Evolutionary conservation across 1,284 basidiomycete genomes (phyloP).

Genomic region (Ceratobasidium sp.): DNA sequence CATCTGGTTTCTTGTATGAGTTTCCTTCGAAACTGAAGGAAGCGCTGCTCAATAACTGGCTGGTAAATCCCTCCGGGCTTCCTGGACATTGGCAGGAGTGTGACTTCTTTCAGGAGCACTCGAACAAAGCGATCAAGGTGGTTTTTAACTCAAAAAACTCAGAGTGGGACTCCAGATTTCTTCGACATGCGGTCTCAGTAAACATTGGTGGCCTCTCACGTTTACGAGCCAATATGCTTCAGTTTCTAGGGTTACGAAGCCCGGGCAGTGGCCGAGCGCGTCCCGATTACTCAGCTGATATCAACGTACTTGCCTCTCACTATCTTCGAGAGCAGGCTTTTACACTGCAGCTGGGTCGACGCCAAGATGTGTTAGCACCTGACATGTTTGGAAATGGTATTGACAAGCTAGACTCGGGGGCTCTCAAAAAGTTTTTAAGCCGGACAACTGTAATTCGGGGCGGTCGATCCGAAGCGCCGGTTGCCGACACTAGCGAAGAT

Average conservation of each 20-base stretch:
- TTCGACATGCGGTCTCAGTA: neutral
- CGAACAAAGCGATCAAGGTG: constrained; percentile 43
- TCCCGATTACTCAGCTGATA: neutral
- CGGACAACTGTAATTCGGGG: neutral
- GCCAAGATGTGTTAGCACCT: neutral
- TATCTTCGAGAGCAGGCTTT: neutral
- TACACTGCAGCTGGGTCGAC: neutral
- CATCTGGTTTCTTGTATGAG: constrained; percentile 53
- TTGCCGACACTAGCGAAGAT: neutral
- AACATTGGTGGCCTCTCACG: neutral
- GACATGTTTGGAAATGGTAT: neutral
- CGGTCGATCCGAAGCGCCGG: neutral
- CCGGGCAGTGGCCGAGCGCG: neutral
- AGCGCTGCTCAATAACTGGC: constrained; percentile 48
- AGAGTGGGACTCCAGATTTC: neutral
- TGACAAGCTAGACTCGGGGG: neutral
- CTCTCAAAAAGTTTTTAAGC: neutral
- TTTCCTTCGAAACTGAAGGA: constrained; percentile 48
- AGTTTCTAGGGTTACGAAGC: neutral
- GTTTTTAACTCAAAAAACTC: neutral
- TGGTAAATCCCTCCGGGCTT: constrained; percentile 54
- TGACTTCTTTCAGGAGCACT: constrained; percentile 55
- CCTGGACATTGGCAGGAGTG: constrained; percentile 49
- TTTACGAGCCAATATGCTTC: neutral
- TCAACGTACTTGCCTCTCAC: constrained; percentile 30